These are phyloP conservation scores for Geranomyces michiganensis DNA, from an alignment of 192 early-diverging fungal species.

Conservation along the genomic window DNA sequence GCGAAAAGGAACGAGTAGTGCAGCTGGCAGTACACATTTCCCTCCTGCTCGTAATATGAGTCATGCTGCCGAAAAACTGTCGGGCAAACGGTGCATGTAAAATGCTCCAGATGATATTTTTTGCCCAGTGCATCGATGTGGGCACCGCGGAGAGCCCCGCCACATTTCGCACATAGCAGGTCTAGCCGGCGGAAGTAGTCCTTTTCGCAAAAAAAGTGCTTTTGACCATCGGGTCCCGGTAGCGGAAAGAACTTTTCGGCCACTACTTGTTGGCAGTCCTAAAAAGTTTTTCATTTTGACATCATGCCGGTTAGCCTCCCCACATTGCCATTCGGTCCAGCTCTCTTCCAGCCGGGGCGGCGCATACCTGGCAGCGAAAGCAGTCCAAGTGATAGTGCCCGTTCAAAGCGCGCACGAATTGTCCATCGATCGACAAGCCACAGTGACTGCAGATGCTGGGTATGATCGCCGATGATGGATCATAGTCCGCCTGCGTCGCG, in stretches of 20 bases:
- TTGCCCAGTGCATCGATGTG: slow-evolving; percentile 90
- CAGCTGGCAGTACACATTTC: slow-evolving; percentile 89
- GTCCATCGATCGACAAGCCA: slow-evolving; percentile 71
- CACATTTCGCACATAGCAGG: slow-evolving; percentile 85
- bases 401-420: slow-evolving; percentile 87
- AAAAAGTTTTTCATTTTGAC: too few relatives aligned
- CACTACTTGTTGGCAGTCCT: slow-evolving; percentile 79
- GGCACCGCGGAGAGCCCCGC: slow-evolving; percentile 81
- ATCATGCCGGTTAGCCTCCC: too few relatives aligned
- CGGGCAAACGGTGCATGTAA: slow-evolving; percentile 90
- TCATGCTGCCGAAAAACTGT: slow-evolving; percentile 93
- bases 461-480: slow-evolving; percentile 10
- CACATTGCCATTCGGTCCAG: too few relatives aligned
- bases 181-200: slow-evolving; percentile 86
- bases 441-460: slow-evolving; percentile 68
- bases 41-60: slow-evolving; percentile 94
- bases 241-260: slow-evolving; percentile 87
- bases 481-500: slow-evolving; percentile 11
- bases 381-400: slow-evolving; percentile 91
- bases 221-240: slow-evolving; percentile 56
- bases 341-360: too few relatives aligned
- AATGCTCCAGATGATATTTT: slow-evolving; percentile 98
- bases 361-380: slow-evolving; percentile 92
- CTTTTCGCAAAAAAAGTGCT: slow-evolving; percentile 77
- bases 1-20: slow-evolving; percentile 93